A percentile compares a stretch with the other conserved stretches of the same genome.
phyloP scores from a whole-genome alignment of 2,329 filamentous ascomycete genomes.

The Colletotrichum sp. region DNA sequence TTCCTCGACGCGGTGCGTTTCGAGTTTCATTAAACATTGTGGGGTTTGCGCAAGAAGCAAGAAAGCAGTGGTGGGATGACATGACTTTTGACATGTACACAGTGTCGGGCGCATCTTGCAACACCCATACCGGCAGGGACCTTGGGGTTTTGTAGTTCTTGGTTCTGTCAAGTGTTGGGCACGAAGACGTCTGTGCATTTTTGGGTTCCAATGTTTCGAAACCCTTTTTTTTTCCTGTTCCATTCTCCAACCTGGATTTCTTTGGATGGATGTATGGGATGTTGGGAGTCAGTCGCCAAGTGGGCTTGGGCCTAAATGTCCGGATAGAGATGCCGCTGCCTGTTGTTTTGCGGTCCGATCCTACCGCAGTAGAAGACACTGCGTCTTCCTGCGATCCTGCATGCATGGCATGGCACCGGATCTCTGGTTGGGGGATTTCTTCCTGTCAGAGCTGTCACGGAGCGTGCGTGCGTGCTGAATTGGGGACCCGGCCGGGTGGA shows the following conservation, averaged over 20 bases:
- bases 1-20: background rate
- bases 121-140: background rate
- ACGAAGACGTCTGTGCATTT: background rate
- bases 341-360: background rate
- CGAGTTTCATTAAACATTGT: background rate
- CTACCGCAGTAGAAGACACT: background rate
- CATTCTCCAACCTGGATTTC: background rate
- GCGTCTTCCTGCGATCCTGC: background rate
- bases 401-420: background rate
- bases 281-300: background rate
- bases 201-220: background rate
- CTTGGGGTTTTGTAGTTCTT: background rate
- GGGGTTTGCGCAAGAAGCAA: background rate
- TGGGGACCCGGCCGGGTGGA: background rate
- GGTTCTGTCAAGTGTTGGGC: background rate
- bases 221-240: background rate
- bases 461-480: background rate
- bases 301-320: background rate
- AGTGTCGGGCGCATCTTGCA: background rate
- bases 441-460: background rate
- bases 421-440: background rate
- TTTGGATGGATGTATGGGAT: background rate
- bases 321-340: background rate
- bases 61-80: background rate
- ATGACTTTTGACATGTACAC: slow-evolving; percentile 1